These are phyloP conservation scores for Monosporozyma solicola DNA, from an alignment of 805 yeast species.

Conservation along the genomic window DNA sequence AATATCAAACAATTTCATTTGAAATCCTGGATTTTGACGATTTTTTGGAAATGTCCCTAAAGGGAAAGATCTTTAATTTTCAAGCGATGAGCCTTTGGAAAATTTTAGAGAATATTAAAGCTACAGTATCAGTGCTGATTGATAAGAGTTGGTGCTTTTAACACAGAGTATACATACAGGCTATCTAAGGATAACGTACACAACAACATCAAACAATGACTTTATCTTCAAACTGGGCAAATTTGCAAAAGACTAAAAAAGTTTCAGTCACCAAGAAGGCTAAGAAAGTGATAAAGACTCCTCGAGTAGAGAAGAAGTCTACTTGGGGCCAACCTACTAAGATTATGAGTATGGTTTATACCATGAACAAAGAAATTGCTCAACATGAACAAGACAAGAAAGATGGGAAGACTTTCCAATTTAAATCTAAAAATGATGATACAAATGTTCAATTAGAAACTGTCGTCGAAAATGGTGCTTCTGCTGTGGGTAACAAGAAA, in stretches of 20 bases:
- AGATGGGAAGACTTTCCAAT: slow-evolving; percentile 17
- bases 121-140: background rate
- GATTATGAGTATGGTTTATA: slow-evolving; percentile 25
- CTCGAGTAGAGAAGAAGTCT: slow-evolving; percentile 6
- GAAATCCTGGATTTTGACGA: background rate
- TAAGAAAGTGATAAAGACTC: slow-evolving; percentile 1
- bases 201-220: slow-evolving; percentile 15
- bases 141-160: background rate
- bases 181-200: background rate
- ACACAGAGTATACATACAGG: too few relatives aligned
- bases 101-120: background rate
- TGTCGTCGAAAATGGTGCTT: background rate
- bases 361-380: slow-evolving; percentile 25
- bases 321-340: slow-evolving; percentile 2
- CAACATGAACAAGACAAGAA: slow-evolving; percentile 17
- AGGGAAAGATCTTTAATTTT: slow-evolving; percentile 2
- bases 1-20: background rate
- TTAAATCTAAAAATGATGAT: slow-evolving; percentile 5
- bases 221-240: slow-evolving; percentile 31
- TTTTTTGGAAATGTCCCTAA: background rate
- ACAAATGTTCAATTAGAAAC: background rate
- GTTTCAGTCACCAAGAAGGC: slow-evolving; percentile 8
- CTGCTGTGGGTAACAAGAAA: slow-evolving; percentile 8
- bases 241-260: slow-evolving; percentile 17
- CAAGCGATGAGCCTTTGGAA: slow-evolving; percentile 1